These are phyloP conservation scores for Aspergillus cavernicola DNA, from an alignment of 495 filamentous ascomycete genomes.

Conservation along the genomic window DNA sequence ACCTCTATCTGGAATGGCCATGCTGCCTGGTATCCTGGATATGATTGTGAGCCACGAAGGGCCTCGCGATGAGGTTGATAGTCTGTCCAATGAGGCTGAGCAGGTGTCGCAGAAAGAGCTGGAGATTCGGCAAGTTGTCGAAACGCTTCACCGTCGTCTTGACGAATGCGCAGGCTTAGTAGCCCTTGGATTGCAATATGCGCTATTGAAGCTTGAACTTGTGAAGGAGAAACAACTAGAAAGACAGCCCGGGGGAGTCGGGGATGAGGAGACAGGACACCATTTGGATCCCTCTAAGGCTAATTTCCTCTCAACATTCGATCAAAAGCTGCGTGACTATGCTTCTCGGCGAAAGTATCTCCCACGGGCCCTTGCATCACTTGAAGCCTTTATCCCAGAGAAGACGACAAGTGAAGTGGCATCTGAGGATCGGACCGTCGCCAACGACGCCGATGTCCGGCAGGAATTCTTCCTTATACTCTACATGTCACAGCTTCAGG, in stretches of 20 bases:
- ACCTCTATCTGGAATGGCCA: conserved; percentile 64
- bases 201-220: conserved; percentile 27
- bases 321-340: conserved; percentile 17
- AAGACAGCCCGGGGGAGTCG: conserved; percentile 14
- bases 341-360: conserved; percentile 22
- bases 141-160: conserved; percentile 57
- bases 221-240: conserved; percentile 23
- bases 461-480: conserved; percentile 34
- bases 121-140: conserved; percentile 43
- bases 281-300: conserved; percentile 16
- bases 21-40: conserved; percentile 67
- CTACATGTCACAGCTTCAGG: conserved; percentile 35
- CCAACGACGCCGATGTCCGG: conserved; percentile 23
- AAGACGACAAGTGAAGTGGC: conserved; percentile 13
- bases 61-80: conserved; percentile 5
- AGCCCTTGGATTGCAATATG: conserved; percentile 23
- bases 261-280: conserved; percentile 29
- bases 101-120: conserved; percentile 30
- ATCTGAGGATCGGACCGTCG: conserved; percentile 4
- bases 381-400: conserved; percentile 27
- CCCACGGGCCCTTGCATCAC: conserved; percentile 22
- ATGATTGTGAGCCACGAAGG: conserved; percentile 39
- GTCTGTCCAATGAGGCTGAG: conserved; percentile 21
- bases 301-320: conserved; percentile 20
- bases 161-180: conserved; percentile 50